Evolutionary conservation across 2,329 filamentous ascomycete species (phyloP).

Genomic region (Colletotrichum trifolii): DNA sequence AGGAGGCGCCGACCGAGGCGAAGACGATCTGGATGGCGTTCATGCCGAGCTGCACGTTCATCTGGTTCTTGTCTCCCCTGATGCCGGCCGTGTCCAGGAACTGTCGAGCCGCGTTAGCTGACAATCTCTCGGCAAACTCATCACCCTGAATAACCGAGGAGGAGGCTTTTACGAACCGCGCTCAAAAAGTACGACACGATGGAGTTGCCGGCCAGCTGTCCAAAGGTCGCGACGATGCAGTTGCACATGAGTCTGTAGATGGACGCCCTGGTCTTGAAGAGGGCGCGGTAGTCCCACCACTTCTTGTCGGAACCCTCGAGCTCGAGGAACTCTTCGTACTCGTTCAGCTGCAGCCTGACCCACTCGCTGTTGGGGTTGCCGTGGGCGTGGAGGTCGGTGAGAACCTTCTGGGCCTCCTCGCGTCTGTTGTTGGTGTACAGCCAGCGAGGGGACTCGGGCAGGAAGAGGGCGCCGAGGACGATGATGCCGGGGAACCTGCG

Average conservation of each 20-base stretch:
- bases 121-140: no score
- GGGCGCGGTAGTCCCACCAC: conserved; percentile 60
- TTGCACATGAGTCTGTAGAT: conserved; percentile 57
- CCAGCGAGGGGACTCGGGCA: conserved; percentile 53
- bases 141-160: no score
- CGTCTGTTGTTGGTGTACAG: conserved; percentile 50
- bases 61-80: conserved; percentile 48
- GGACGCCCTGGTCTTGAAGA: conserved; percentile 52
- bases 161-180: conserved; percentile 36
- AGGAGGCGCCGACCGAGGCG: conserved; percentile 57
- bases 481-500: conserved; percentile 50
- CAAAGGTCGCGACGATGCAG: conserved; percentile 55
- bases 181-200: conserved; percentile 61
- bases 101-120: not conserved
- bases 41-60: conserved; percentile 60
- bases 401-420: conserved; percentile 42
- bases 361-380: conserved; percentile 50
- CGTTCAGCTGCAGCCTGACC: conserved; percentile 51
- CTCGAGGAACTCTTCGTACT: conserved; percentile 55
- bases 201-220: conserved; percentile 58
- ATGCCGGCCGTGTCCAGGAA: conserved; percentile 64
- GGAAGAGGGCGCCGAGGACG: conserved; percentile 43
- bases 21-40: conserved; percentile 61
- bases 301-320: conserved; percentile 56
- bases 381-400: conserved; percentile 55